Evolutionary conservation across 805 yeast species (phyloP).

Genomic region (Barnettozyma vustinii): DNA sequence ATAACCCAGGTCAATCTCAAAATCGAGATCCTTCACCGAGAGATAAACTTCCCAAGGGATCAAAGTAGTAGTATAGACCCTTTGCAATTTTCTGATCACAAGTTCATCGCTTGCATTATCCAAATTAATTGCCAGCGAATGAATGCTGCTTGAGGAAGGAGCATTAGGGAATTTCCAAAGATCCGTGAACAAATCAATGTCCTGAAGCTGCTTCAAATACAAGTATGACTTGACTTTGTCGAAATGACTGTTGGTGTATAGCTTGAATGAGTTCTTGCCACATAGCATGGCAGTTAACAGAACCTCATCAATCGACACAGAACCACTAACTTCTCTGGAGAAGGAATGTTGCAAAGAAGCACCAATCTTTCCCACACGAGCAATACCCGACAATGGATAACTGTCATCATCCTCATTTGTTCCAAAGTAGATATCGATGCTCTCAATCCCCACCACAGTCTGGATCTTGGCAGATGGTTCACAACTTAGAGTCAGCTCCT

Average conservation of each 20-base stretch:
- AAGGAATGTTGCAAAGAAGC: conserved; percentile 85
- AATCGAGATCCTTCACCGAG: conserved; percentile 43
- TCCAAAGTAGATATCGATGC: conserved; percentile 54
- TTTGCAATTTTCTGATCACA: conserved; percentile 40
- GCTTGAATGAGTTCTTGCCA: conserved; percentile 34
- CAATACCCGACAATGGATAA: conserved; percentile 38
- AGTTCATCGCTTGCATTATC: conserved; percentile 15
- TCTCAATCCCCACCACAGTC: conserved; percentile 71
- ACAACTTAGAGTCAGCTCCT: conserved; percentile 75
- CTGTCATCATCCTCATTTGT: conserved; percentile 40
- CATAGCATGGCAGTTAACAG: conserved; percentile 45
- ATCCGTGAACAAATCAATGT: conserved; percentile 73
- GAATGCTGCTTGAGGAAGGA: conserved; percentile 14
- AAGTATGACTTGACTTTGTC: conserved; percentile 55
- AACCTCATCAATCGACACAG: conserved; percentile 43
- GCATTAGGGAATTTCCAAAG: conserved; percentile 49
- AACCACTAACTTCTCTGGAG: conserved; percentile 85
- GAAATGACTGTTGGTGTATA: conserved; percentile 47
- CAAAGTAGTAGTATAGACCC: conserved; percentile 56
- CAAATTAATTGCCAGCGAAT: conserved; percentile 16
- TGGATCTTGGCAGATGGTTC: conserved; percentile 92
- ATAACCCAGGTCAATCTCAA: conserved; percentile 74
- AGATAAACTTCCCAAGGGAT: conserved; percentile 72
- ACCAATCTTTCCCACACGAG: conserved; percentile 48
- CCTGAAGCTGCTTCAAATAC: conserved; percentile 82